These are phyloP conservation scores for Paramecium bursaria DNA, from an alignment of 73 alveolate species.

Conservation along the genomic window DNA sequence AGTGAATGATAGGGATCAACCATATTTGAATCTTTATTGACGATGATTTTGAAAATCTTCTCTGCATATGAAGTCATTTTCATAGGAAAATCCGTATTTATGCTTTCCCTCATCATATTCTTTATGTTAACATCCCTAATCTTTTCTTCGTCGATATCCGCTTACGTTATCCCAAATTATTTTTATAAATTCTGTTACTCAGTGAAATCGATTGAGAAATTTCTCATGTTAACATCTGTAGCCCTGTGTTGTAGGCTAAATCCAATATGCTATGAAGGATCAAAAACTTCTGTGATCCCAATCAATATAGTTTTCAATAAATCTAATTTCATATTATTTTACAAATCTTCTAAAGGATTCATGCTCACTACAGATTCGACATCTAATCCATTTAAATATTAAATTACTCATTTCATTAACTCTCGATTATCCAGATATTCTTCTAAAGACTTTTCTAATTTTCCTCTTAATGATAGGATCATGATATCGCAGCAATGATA, in stretches of 20 bases:
- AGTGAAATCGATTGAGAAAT: not conserved
- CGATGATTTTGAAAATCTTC: too few relatives aligned
- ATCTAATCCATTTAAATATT: not conserved
- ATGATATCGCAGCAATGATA: slow-evolving; percentile 55
- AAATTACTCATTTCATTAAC: not conserved
- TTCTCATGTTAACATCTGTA: not conserved
- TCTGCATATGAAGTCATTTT: not conserved
- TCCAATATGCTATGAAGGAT: not conserved
- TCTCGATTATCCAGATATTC: not conserved
- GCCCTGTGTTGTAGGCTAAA: not conserved
- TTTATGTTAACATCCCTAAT: not conserved
- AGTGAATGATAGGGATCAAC: not conserved
- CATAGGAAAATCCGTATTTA: not conserved
- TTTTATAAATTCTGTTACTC: not conserved
- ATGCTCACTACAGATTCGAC: too few relatives aligned
- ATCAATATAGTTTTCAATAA: slow-evolving; percentile 1
- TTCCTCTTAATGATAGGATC: slow-evolving; percentile 66
- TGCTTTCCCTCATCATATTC: not conserved
- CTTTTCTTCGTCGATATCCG: not conserved
- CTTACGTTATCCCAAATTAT: not conserved
- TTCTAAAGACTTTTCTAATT: slow-evolving; percentile 1
- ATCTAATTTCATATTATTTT: slow-evolving; percentile 34
- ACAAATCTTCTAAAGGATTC: not conserved
- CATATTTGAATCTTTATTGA: not conserved
- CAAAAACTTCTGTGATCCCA: not conserved